Conservation (phyloP, 2,329 filamentous ascomycete species). For the Pseudohalonectria lignicola region DNA sequence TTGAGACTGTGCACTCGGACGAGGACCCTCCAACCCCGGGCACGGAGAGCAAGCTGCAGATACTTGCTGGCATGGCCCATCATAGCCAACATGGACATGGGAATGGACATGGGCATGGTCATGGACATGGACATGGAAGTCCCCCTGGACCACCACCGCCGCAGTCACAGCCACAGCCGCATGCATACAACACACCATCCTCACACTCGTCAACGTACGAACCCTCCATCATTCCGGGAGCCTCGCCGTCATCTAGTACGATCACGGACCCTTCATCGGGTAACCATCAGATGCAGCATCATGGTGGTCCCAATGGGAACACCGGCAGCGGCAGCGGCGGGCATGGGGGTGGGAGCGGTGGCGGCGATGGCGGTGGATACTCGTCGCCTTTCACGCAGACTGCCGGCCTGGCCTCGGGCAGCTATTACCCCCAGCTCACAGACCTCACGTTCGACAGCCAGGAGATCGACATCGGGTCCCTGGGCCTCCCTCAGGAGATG, state of each 20-base stretch:
- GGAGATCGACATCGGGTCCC: conserved; percentile 61
- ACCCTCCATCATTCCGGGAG: conserved; percentile 20
- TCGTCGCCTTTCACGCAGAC: conserved; percentile 15
- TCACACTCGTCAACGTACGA: conserved; percentile 31
- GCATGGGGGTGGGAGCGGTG: neutral
- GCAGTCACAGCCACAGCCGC: conserved; percentile 3
- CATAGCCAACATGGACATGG: too few species aligned
- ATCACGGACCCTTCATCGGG: conserved; percentile 20
- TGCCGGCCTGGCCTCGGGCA: neutral
- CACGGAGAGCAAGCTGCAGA: neutral
- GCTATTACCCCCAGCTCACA: conserved; percentile 12
- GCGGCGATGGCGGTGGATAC: conserved; percentile 7
- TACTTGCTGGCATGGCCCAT: conserved; percentile 10
- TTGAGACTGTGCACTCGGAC: neutral
- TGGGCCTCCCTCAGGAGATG: conserved; percentile 52
- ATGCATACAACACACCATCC: conserved; percentile 2
- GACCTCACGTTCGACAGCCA: conserved; percentile 60
- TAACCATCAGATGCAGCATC: conserved; percentile 1
- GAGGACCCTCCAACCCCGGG: conserved; percentile 15
- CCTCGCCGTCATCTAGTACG: conserved; percentile 28
- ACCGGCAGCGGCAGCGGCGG: neutral
- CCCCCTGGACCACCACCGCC: conserved; percentile 1
- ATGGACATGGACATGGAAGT: too few species aligned
- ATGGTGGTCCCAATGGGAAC: neutral
- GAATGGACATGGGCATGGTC: too few species aligned